phyloP scores from a whole-genome alignment of 2,329 filamentous ascomycete genomes.

The Arthroderma uncinatum region DNA sequence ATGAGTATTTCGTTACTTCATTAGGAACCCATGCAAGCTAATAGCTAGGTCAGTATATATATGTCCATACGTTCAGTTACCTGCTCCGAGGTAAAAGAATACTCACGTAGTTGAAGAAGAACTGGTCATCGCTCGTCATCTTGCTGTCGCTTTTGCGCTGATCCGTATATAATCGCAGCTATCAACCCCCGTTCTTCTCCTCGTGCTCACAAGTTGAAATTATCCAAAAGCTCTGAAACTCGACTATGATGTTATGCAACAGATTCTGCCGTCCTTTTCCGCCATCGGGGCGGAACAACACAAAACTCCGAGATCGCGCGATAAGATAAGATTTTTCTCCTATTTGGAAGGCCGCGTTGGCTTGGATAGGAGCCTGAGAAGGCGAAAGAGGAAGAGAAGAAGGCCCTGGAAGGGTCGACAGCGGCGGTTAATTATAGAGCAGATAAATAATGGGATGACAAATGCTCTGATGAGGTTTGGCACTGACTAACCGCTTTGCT shows the following conservation, averaged over 20 bases:
- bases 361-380: background rate
- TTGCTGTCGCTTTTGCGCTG: slow-evolving; percentile 20
- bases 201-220: background rate
- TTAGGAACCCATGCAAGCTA: slow-evolving; percentile 49
- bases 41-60: background rate
- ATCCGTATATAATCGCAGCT: background rate
- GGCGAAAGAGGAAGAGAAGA: background rate
- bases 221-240: background rate
- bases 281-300: background rate
- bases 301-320: background rate
- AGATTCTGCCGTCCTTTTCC: background rate
- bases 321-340: background rate
- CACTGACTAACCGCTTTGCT: background rate
- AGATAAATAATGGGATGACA: background rate
- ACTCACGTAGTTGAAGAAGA: slow-evolving; percentile 65
- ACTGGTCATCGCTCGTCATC: slow-evolving; percentile 72
- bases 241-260: background rate
- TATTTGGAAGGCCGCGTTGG: background rate
- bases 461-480: background rate
- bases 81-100: background rate
- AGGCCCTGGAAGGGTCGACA: background rate
- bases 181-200: background rate
- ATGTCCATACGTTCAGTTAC: background rate
- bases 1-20: slow-evolving; percentile 60
- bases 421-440: background rate